Percentiles rank a stretch among this genome's conserved stretches.
Conservation (phyloP, 805 yeast genomes). For the Cyberlindnera euphorbiiphila region DNA sequence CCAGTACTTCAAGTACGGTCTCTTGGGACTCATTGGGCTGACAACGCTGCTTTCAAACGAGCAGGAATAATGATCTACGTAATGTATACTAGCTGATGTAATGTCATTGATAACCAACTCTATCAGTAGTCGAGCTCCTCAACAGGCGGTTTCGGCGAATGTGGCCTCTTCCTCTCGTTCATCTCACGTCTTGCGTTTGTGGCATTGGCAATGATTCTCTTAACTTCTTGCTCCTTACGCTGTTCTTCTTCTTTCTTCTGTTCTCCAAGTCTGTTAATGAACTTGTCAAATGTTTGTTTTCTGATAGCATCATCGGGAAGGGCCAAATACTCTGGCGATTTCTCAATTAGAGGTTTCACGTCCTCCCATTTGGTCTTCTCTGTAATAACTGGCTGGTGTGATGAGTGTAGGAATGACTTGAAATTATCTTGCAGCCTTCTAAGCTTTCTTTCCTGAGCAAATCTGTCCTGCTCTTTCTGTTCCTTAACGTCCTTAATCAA, state of each 20-base stretch:
- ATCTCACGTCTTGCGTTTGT: conserved; percentile 14
- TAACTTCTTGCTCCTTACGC: conserved; percentile 19
- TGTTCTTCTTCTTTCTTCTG: conserved; percentile 22
- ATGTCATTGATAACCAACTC: neutral
- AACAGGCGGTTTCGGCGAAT: conserved; percentile 25
- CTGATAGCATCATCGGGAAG: conserved; percentile 31
- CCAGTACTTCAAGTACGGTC: conserved; percentile 70
- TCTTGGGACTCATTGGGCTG: conserved; percentile 71
- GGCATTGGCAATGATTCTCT: conserved; percentile 20
- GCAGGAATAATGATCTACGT: conserved; percentile 20
- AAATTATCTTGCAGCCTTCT: conserved; percentile 26
- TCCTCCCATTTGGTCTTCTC: conserved; percentile 36
- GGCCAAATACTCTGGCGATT: conserved; percentile 33
- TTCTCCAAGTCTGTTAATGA: conserved; percentile 28
- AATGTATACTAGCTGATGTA: no score
- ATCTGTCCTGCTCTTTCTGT: conserved; percentile 22
- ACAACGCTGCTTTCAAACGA: conserved; percentile 63
- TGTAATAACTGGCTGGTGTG: conserved; percentile 23
- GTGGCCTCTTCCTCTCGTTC: conserved; percentile 18
- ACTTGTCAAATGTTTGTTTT: conserved; percentile 33
- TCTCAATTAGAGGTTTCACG: conserved; percentile 29
- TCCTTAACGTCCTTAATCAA: conserved; percentile 27
- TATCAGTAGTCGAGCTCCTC: conserved; percentile 35
- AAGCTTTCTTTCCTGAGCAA: conserved; percentile 18
- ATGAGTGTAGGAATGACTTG: conserved; percentile 23